Evolutionary conservation across 306 rosid genomes (phyloP).

Genomic region (Fragaria iinumae): DNA sequence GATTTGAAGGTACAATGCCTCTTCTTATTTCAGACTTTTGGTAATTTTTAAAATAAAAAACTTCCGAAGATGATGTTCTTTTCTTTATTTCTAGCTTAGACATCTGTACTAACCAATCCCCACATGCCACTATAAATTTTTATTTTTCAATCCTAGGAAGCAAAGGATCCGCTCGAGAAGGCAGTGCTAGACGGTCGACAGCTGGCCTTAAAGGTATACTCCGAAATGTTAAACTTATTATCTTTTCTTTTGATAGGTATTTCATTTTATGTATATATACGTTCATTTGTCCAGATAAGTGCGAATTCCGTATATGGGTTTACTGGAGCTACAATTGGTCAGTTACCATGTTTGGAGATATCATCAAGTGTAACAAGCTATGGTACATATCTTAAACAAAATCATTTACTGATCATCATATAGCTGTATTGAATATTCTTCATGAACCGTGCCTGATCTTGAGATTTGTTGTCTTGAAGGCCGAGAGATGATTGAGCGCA

Average conservation of each 20-base stretch:
- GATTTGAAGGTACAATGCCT: slow-evolving; percentile 68
- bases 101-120: slow-evolving; percentile 17
- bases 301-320: slow-evolving; percentile 98
- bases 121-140: slow-evolving; percentile 21
- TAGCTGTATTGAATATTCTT: slow-evolving; percentile 6
- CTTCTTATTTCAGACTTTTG: slow-evolving; percentile 13
- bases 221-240: slow-evolving; percentile 20
- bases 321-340: slow-evolving; percentile 96
- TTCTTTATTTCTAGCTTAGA: slow-evolving; percentile 10
- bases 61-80: slow-evolving; percentile 10
- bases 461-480: slow-evolving; percentile 52
- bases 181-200: slow-evolving; percentile 98
- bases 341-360: slow-evolving; percentile 91
- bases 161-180: slow-evolving; percentile 89
- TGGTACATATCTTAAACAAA: slow-evolving; percentile 45
- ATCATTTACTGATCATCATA: slow-evolving; percentile 11
- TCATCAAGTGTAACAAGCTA: slow-evolving; percentile 99
- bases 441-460: slow-evolving; percentile 26
- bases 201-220: slow-evolving; percentile 74
- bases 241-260: slow-evolving; percentile 1
- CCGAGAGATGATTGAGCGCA: slow-evolving; percentile 94
- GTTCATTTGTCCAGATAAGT: slow-evolving; percentile 58
- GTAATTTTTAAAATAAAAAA: not conserved
- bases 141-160: slow-evolving; percentile 52
- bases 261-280: slow-evolving; percentile 1